Evolutionary conservation across 2,329 filamentous ascomycete species (phyloP).

Genomic region (Zalaria sp.): DNA sequence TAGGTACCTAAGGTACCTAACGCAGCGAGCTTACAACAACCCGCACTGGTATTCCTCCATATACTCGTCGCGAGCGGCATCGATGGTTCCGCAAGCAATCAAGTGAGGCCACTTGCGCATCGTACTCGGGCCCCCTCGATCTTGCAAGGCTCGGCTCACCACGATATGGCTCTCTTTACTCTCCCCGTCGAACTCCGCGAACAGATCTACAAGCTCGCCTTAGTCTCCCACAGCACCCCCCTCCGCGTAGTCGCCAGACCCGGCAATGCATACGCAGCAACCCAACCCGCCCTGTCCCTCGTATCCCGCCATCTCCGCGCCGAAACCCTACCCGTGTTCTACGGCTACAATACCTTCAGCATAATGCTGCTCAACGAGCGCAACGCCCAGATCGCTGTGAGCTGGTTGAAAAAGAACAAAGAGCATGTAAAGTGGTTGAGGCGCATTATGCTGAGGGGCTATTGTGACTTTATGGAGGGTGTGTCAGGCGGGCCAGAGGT

Average conservation of each 20-base stretch:
- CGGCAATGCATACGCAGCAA: neutral
- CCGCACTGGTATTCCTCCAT: too few relatives aligned
- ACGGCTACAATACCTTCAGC: neutral
- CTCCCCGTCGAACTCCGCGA: neutral
- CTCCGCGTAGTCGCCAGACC: neutral
- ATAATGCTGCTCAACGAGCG: neutral
- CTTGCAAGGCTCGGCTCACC: too few relatives aligned
- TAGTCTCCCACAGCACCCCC: conserved; percentile 39
- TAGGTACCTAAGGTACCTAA: too few relatives aligned
- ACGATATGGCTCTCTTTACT: neutral
- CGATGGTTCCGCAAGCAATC: too few relatives aligned
- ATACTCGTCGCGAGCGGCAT: too few relatives aligned
- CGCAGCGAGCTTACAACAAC: too few relatives aligned
- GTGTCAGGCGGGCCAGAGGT: neutral
- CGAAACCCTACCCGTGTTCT: neutral
- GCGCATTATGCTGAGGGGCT: neutral
- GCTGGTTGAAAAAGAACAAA: neutral
- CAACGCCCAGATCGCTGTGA: neutral
- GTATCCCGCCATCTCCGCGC: neutral
- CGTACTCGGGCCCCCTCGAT: too few relatives aligned
- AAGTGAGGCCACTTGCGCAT: too few relatives aligned
- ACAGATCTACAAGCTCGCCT: neutral
- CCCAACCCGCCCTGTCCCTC: neutral
- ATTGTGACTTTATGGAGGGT: neutral
- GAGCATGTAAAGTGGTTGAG: neutral